Conservation (phyloP, 768 basidiomycete species). For the Melanogaster broomeanus region DNA sequence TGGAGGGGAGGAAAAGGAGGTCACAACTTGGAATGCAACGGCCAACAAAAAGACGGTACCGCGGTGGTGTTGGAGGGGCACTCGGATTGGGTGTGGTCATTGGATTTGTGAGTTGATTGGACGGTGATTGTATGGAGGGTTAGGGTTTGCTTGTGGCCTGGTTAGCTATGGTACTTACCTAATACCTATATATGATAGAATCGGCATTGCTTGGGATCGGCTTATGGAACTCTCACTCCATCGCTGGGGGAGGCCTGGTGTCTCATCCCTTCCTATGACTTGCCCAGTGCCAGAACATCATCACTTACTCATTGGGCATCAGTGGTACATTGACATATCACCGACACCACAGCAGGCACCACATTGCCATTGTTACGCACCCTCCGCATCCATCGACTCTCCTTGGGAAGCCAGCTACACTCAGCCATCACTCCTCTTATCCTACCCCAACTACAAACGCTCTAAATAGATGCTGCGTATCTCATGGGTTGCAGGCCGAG, state of each 20-base stretch:
- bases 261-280: slow-evolving; percentile 18
- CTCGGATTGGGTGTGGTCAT: no score
- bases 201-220: slow-evolving; percentile 21
- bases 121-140: no score
- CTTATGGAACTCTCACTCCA: slow-evolving; percentile 24
- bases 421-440: slow-evolving; percentile 18
- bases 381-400: slow-evolving; percentile 23
- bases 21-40: no score
- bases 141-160: slow-evolving; percentile 26
- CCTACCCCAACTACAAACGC: slow-evolving; percentile 21
- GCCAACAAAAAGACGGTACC: no score
- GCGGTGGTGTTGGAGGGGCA: no score
- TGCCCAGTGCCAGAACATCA: slow-evolving; percentile 18
- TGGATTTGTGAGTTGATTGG: no score
- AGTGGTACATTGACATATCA: slow-evolving; percentile 8
- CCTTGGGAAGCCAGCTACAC: slow-evolving; percentile 14
- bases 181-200: slow-evolving; percentile 22
- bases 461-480: slow-evolving; percentile 24
- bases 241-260: slow-evolving; percentile 23
- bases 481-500: neutral
- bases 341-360: slow-evolving; percentile 5
- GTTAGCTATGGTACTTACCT: slow-evolving; percentile 23
- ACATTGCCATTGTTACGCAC: slow-evolving; percentile 21
- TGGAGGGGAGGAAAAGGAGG: no score
- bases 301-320: slow-evolving; percentile 23